Evolutionary conservation across 352 stramenopile genomes (phyloP), one percentile per base, ranked within the genome.

Genomic region (Phytophthora quininea): DNA sequence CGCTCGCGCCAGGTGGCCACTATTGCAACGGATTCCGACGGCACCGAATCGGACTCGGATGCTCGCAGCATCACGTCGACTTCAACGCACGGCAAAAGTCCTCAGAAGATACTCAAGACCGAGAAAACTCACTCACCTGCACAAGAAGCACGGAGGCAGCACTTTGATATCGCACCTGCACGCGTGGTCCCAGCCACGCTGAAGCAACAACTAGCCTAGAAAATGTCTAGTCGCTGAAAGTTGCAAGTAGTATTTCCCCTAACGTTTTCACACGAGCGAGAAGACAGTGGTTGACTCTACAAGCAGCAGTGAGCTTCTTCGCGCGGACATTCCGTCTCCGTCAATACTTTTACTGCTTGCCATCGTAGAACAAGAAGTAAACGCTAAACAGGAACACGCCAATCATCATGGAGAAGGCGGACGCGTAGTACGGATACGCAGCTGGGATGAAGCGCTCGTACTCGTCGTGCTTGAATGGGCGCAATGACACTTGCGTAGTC

Each of bases 391-490:
- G 63, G 60, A 97, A 93, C 57, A 98, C 92, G 38, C 87, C 93
- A 7, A 76, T 71, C 90, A 97, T 97, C 74, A 97, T 93, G 30
- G 90, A 95, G 64, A 98, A 96, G 31, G 89, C 88, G 42, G 86
- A 94, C 3, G 86, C 80, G 71, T 98, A 98, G 82, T 98, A 98
- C 43, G 93, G 94, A 71, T 91, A 98, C 27, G 94, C 94, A 6
- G 84, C 87, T 3, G 90, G 80, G 57, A 98, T 97, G 79, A 98
- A 98, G 57, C 94, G 86, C 73, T 98, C 92, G 80, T 98, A 98
- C 77, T 98, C 94, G 79, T 98, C 93, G 79, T 98, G 94, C 79
- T 97, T 98, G 85, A 92, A 98, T 46, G 93, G 94, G 11, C 94
- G 91, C 35, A 98, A 80, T 30, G 85, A 96, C 35, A 98, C 93